phyloP scores from a whole-genome alignment of 2,329 filamentous ascomycete genomes.

The Alternaria conjuncta region DNA sequence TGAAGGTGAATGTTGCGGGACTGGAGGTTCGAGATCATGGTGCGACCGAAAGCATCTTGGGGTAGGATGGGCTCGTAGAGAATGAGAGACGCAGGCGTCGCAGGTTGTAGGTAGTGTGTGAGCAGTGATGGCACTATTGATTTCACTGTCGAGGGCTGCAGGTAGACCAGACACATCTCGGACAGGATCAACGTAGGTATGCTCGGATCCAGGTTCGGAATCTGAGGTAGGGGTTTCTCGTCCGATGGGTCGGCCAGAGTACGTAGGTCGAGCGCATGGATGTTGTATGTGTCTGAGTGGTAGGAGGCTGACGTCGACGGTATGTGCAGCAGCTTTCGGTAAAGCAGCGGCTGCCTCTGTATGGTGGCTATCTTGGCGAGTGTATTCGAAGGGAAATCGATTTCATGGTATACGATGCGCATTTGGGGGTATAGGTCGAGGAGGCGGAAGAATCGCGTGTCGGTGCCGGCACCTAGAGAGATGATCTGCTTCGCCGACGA shows the following conservation, averaged over 20 bases:
- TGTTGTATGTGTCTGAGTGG: constrained; percentile 59
- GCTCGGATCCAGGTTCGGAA: constrained; percentile 58
- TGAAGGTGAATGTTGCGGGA: constrained; percentile 83
- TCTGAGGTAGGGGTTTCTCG: constrained; percentile 25
- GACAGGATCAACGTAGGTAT: constrained; percentile 86
- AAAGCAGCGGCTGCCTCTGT: constrained; percentile 38
- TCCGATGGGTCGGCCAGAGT: constrained; percentile 52
- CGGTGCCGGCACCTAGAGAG: constrained; percentile 90
- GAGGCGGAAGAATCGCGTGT: constrained; percentile 85
- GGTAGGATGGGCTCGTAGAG: constrained; percentile 91
- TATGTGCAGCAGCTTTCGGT: constrained; percentile 32
- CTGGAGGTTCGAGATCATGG: constrained; percentile 90
- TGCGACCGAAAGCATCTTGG: constrained; percentile 83
- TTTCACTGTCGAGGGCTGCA: constrained; percentile 69
- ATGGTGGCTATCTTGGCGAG: constrained; percentile 64
- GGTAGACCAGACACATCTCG: constrained; percentile 94
- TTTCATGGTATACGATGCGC: constrained; percentile 80
- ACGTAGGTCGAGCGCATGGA: constrained; percentile 72
- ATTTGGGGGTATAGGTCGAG: constrained; percentile 57
- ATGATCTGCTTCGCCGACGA: constrained; percentile 73
- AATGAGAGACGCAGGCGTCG: constrained; percentile 65
- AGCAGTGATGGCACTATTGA: constrained; percentile 61
- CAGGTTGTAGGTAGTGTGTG: constrained; percentile 47
- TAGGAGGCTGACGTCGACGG: constrained; percentile 48
- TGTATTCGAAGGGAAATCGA: constrained; percentile 85